Evolutionary conservation across 1,284 basidiomycete genomes (phyloP), one percentile per base, ranked within the genome.

Genomic region (Ustilago curta): DNA sequence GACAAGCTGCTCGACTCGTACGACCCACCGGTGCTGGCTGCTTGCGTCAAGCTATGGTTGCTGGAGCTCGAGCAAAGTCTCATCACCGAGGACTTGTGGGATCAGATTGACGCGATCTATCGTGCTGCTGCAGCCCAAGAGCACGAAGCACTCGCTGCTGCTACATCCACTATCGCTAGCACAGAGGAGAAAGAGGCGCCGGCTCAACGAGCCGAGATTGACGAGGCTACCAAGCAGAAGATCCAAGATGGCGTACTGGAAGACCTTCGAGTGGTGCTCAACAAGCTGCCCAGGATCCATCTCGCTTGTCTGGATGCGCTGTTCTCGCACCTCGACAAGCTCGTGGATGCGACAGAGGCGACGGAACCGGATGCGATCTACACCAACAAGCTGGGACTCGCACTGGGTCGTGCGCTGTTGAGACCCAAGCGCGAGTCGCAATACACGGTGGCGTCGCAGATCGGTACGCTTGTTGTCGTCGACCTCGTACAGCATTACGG

Each of bases 21-120:
- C 84, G 93, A 96, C 80, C 88, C 91, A 0, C 93, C 94, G 18
- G 90, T 95, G 8, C 89, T 95, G 14, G 93, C 94, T 1, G 91
- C 91, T 49, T 88, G 91, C 12, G 85, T 93, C 82, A 97, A 95
- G 86, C 86, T 97, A 8, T 97, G 93, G 82, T 44, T 77, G 32
- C 55, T 81, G n/a, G 83, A 84, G 60, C 65, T 84, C 8, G 68
- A 81, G 27, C 64, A 76, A 45, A 68, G 64, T 18, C 73, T 84
- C 14, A 52, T 84, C 39, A 70, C 63, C 3, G 69, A 72, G 25
- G 76, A 79, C 21, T 44, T 78, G 1, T 84, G 83, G 83, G 79
- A 83, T 58, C 70, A 76, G 56, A 71, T 83, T n/a, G 72, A 71
- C 25, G 55, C 74, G 48, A 63, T 82, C 29, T 84, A 84, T 45